Conservation (phyloP, 371 early-diverging fungal genomes). For the Mortierella sp. region DNA sequence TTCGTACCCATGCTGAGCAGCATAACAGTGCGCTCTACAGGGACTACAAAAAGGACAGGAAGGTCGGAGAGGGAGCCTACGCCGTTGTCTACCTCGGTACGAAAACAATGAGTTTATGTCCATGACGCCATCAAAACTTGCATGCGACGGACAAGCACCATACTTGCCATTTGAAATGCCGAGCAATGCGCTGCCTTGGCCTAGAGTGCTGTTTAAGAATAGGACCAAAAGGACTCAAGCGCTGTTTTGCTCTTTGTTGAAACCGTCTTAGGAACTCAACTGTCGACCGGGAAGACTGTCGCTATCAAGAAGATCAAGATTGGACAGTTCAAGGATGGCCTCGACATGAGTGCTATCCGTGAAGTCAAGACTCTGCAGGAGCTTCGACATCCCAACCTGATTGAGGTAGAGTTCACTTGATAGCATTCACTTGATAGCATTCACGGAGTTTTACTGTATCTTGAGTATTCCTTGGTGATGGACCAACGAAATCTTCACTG, state of each 20-base stretch:
- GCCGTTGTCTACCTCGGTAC: slow-evolving; percentile 93
- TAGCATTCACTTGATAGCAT: too few relatives aligned
- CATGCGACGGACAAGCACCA: too few relatives aligned
- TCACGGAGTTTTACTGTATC: not conserved
- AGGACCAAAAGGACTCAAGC: not conserved
- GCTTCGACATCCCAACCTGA: slow-evolving; percentile 91
- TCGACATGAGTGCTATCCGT: slow-evolving; percentile 97
- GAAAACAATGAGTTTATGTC: not conserved
- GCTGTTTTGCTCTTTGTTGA: not conserved
- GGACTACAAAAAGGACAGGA: slow-evolving; percentile 83
- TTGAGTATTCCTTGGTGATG: not conserved
- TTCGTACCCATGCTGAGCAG: slow-evolving; percentile 62
- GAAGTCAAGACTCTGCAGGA: slow-evolving; percentile 98
- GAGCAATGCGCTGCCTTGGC: too few relatives aligned
- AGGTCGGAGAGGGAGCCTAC: slow-evolving; percentile 97
- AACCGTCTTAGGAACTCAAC: slow-evolving; percentile 24
- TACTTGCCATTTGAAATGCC: too few relatives aligned
- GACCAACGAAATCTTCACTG: too few relatives aligned
- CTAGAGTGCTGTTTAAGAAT: not conserved
- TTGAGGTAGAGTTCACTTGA: slow-evolving; percentile 71
- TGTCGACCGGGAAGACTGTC: slow-evolving; percentile 72
- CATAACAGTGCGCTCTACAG: slow-evolving; percentile 72
- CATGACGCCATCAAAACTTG: not conserved
- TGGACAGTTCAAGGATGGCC: slow-evolving; percentile 87
- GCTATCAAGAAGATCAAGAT: slow-evolving; percentile 98